phyloP scores from a whole-genome alignment of 2,329 filamentous ascomycete genomes.

The Stagonosporopsis chrysanthemi region DNA sequence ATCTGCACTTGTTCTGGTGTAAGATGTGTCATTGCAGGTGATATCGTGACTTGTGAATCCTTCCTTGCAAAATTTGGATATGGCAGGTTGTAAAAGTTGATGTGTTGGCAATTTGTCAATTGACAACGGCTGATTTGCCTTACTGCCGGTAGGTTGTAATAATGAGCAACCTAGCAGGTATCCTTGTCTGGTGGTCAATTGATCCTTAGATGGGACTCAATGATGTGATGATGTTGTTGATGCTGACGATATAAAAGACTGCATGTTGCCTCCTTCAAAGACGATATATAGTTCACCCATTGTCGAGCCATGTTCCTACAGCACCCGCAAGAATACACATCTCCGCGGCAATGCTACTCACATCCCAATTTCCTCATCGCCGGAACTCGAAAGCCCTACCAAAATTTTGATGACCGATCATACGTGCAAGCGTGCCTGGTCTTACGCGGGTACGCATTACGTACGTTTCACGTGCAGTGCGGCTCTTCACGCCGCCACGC shows the following conservation, averaged over 20 bases:
- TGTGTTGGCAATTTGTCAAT: neutral
- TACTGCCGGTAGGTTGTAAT: neutral
- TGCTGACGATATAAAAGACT: neutral
- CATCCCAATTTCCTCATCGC: constrained; percentile 1
- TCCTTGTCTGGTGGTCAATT: neutral
- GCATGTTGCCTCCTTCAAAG: neutral
- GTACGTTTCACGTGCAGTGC: constrained; percentile 12
- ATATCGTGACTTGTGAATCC: neutral
- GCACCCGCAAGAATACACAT: constrained; percentile 9
- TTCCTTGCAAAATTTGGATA: neutral
- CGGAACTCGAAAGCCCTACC: neutral
- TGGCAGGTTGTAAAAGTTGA: neutral
- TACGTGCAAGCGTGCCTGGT: constrained; percentile 11
- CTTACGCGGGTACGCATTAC: constrained; percentile 11
- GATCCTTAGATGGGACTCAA: neutral
- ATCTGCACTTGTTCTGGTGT: constrained; percentile 68
- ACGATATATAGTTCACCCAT: constrained; percentile 15
- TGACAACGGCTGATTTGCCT: neutral
- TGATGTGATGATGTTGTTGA: neutral
- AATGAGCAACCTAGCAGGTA: neutral
- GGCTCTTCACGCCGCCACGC: constrained; percentile 13
- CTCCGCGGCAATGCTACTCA: constrained; percentile 13
- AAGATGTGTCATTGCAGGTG: constrained; percentile 52
- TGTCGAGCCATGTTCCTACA: constrained; percentile 7
- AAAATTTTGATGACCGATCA: constrained; percentile 12